Percentiles rank a stretch among this genome's conserved stretches.
Conservation (phyloP, 164 flowering plant genomes). For the Hamamelis virginiana region DNA sequence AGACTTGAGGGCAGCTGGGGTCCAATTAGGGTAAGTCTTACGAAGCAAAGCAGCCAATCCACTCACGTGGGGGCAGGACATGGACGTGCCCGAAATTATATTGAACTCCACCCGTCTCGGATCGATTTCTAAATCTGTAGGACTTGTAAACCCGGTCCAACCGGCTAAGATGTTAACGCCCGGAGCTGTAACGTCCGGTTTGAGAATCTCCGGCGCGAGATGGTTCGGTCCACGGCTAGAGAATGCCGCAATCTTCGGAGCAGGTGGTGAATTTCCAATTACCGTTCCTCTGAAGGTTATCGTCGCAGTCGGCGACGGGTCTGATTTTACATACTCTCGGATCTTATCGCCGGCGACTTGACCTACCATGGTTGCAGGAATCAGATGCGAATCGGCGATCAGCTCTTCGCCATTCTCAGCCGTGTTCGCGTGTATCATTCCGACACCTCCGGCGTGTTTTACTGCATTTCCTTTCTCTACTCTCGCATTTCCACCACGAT, state of each 20-base stretch:
- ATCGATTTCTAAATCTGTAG: conserved; percentile 73
- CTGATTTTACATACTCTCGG: conserved; percentile 36
- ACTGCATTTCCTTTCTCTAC: conserved; percentile 82
- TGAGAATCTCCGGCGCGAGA: conserved; percentile 72
- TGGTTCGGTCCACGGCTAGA: conserved; percentile 89
- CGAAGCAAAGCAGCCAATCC: conserved; percentile 87
- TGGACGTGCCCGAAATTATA: conserved; percentile 89
- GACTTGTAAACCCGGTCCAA: conserved; percentile 72
- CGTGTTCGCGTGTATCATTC: conserved; percentile 76
- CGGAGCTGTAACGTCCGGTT: conserved; percentile 93
- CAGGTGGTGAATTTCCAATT: conserved; percentile 53
- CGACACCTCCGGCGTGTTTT: conserved; percentile 74
- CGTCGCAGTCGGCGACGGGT: conserved; percentile 53
- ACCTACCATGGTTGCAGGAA: conserved; percentile 84
- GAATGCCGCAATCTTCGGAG: conserved; percentile 84
- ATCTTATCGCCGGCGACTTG: conserved; percentile 53
- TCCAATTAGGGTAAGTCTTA: conserved; percentile 66
- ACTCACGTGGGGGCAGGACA: conserved; percentile 95
- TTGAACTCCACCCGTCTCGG: conserved; percentile 82
- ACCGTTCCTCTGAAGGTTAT: conserved; percentile 75
- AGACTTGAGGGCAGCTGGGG: conserved; percentile 81
- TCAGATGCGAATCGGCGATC: conserved; percentile 70
- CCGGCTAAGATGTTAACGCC: conserved; percentile 90
- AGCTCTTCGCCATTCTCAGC: conserved; percentile 74
- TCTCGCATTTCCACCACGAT: conserved; percentile 73